phyloP scores from a whole-genome alignment of 352 stramenopile species.

The Phytophthora idaei region DNA sequence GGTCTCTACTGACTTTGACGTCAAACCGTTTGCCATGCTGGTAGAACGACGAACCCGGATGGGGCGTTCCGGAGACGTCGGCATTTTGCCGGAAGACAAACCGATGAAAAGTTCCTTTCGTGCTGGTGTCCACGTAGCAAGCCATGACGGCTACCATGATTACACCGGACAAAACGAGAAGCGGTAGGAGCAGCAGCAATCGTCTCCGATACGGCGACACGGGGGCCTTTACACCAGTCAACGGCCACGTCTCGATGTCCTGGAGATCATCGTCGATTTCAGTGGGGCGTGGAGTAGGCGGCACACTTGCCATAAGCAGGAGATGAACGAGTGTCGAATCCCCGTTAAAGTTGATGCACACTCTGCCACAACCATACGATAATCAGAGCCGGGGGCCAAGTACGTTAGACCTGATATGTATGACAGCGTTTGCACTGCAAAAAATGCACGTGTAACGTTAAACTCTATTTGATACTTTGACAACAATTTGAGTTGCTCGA shows the following conservation, averaged over 20 bases:
- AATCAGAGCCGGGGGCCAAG: conserved; percentile 9
- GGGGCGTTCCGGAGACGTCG: conserved; percentile 11
- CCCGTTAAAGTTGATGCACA: background rate
- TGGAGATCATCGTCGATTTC: conserved; percentile 18
- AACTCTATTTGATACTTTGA: conserved; percentile 10
- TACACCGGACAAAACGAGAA: conserved; percentile 21
- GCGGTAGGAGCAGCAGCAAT: conserved; percentile 12
- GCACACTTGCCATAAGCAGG: conserved; percentile 13
- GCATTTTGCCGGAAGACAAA: conserved; percentile 18
- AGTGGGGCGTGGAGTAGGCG: conserved; percentile 11
- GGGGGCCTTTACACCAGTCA: conserved; percentile 9
- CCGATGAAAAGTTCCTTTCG: conserved; percentile 4
- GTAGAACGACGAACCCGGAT: conserved; percentile 13
- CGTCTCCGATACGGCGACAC: conserved; percentile 12
- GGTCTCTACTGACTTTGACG: background rate
- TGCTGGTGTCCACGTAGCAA: conserved; percentile 25
- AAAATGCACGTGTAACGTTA: background rate
- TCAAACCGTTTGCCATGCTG: background rate
- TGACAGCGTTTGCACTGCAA: background rate
- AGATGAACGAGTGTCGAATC: background rate
- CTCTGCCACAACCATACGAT: conserved; percentile 23
- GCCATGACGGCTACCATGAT: conserved; percentile 19
- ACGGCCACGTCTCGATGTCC: conserved; percentile 19
- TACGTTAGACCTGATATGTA: conserved; percentile 5
- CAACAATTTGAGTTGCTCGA: background rate